Base-by-base conservation (phyloP, 176 grass and related monocot species). In the Zoysia japonica region DNA sequence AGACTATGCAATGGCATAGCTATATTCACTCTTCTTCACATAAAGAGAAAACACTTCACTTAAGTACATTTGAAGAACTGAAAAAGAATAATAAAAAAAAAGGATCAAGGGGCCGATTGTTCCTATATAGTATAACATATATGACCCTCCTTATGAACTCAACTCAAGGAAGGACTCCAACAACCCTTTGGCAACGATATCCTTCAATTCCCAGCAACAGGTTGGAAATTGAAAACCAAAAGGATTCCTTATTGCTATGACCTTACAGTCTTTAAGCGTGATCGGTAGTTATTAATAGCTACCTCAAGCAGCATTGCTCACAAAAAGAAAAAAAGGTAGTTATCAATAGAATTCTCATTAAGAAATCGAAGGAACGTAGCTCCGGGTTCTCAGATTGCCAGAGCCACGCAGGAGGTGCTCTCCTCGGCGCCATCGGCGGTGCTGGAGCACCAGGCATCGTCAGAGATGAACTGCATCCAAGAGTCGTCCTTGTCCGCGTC, bases 391-490 rank as follows among this genome's bases (percentile, higher is more conserved):
- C 72, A 91, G 78, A 13, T 50, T 17, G 81, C 85, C 9, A 87
- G 50, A 28, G 80, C 88, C 5, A 84, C 80, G 16, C 75, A 74
- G 61, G 81, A 86, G 36, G 87, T 88, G 44, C 85, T 87, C 63
- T 93, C 93, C 38, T 89, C 88, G 5, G 69, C 53, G 5, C 85
- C 85, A 2, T 80, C 90, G n/a, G 79, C 70, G 48, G 78, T 47
- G 86, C 79, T 88, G 17, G 87, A 84, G 83, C 85, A 93, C 90
- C 90, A 97, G 1, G 93, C 93, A 59, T 97, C 93, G 11, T 97
- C 90, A 4, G 88, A 93, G 62, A 97, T 93, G 77, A 97, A 97
- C 68, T 97, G 88, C 93, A 97, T 97, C 93, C 93, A 97, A 5
- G 88, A 87, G 7, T 97, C 93, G 0, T 97, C 93, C 76, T 93